Conservation (phyloP, 2,329 filamentous ascomycete genomes). For the Clarireedia hainanense region DNA sequence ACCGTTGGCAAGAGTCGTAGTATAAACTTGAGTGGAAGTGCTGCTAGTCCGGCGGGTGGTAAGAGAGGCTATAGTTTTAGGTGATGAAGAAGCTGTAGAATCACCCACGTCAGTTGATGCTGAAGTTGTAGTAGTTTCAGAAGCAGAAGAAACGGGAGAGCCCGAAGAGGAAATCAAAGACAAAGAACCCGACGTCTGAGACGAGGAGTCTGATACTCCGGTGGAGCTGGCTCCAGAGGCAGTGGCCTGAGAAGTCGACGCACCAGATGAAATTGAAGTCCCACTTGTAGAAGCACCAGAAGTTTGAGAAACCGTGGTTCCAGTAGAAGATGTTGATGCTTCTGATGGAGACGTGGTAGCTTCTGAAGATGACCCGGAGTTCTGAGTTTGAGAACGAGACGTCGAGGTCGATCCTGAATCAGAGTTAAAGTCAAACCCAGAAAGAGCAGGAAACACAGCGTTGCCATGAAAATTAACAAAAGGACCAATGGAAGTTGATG, state of each 20-base stretch:
- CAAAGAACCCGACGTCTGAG: conserved; percentile 16
- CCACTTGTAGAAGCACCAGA: conserved; percentile 9
- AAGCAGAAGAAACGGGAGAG: conserved; percentile 10
- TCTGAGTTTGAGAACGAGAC: conserved; percentile 1
- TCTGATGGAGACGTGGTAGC: neutral
- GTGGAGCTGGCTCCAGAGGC: conserved; percentile 12
- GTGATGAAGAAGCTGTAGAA: conserved; percentile 10
- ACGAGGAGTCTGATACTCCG: conserved; percentile 11
- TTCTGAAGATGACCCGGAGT: conserved; percentile 3
- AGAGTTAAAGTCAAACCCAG: conserved; percentile 10
- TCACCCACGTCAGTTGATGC: conserved; percentile 9
- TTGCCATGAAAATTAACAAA: conserved; percentile 1
- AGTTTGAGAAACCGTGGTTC: neutral
- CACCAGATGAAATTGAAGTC: neutral
- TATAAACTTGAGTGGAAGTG: conserved; percentile 15
- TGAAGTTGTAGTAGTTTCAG: conserved; percentile 9
- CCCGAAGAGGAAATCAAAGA: conserved; percentile 8
- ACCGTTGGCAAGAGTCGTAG: conserved; percentile 23
- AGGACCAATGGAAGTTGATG: conserved; percentile 1
- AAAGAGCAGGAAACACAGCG: conserved; percentile 1
- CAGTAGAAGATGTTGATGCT: neutral
- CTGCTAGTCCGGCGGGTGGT: neutral
- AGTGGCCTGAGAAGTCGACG: conserved; percentile 6
- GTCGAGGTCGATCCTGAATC: conserved; percentile 10
- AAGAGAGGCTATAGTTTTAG: neutral